Evolutionary conservation across 2,329 filamentous ascomycete genomes (phyloP).

Genomic region (Epichloe hybrida): DNA sequence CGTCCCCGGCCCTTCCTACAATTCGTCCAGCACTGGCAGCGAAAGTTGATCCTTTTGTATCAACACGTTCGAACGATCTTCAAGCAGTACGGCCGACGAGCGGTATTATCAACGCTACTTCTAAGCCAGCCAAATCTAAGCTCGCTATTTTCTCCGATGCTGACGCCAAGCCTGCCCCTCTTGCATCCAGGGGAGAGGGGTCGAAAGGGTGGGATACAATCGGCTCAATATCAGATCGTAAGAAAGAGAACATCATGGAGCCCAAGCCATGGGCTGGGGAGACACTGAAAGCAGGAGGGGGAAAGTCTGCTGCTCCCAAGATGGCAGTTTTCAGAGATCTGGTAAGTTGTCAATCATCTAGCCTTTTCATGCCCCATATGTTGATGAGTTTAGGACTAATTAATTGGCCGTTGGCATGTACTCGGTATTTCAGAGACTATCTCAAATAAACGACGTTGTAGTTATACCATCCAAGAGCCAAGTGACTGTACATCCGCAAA

Average conservation of each 20-base stretch:
- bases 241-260: conserved; percentile 84
- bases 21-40: conserved; percentile 72
- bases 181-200: conserved; percentile 37
- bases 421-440: conserved; percentile 39
- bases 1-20: conserved; percentile 74
- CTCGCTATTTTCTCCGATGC: conserved; percentile 83
- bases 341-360: conserved; percentile 43
- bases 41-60: conserved; percentile 71
- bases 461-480: conserved; percentile 61
- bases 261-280: conserved; percentile 86
- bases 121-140: conserved; percentile 63
- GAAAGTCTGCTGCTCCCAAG: conserved; percentile 63
- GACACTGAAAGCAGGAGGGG: conserved; percentile 75
- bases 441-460: conserved; percentile 51
- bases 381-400: conserved; percentile 99
- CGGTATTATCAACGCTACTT: conserved; percentile 32
- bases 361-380: conserved; percentile 38
- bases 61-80: conserved; percentile 43
- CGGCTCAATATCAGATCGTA: conserved; percentile 70
- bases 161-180: conserved; percentile 44
- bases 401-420: conserved; percentile 33
- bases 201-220: conserved; percentile 85
- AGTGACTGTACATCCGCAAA: conserved; percentile 69
- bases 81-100: conserved; percentile 46
- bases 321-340: conserved; percentile 90